Evolutionary conservation across 108 stramenopile genomes (phyloP).

Genomic region (Hondaea fermentalgiana): DNA sequence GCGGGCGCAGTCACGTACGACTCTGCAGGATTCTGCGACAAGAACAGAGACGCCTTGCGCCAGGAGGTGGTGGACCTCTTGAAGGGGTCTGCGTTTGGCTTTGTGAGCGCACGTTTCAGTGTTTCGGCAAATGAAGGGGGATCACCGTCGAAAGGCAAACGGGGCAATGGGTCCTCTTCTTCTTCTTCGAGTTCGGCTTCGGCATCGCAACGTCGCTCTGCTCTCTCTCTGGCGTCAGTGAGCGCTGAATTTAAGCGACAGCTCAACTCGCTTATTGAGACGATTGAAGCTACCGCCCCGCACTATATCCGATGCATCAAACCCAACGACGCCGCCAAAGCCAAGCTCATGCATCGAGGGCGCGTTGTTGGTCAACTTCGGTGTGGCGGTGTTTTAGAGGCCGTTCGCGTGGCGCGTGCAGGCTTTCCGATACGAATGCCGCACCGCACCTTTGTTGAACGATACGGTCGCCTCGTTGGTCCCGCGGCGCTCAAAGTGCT

Average conservation of each 20-base stretch:
- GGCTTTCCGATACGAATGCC: slow-evolving; percentile 85
- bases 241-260: slow-evolving; percentile 1
- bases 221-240: background rate
- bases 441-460: slow-evolving; percentile 74
- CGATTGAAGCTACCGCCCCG: slow-evolving; percentile 80
- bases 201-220: background rate
- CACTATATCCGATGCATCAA: slow-evolving; percentile 98
- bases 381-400: slow-evolving; percentile 88
- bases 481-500: background rate
- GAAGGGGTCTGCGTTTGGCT: slow-evolving; percentile 9
- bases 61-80: slow-evolving; percentile 72
- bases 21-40: slow-evolving; percentile 66
- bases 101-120: slow-evolving; percentile 10
- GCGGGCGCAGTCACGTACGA: slow-evolving; percentile 73
- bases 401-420: slow-evolving; percentile 85
- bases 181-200: no score
- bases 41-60: slow-evolving; percentile 79
- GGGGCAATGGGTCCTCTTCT: no score
- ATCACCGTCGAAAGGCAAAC: background rate
- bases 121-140: background rate
- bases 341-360: slow-evolving; percentile 54
- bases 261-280: slow-evolving; percentile 47
- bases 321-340: slow-evolving; percentile 64
- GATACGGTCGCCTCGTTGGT: slow-evolving; percentile 45
- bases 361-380: slow-evolving; percentile 78